These are phyloP conservation scores for Penicillium taxi DNA, from an alignment of 495 filamentous ascomycete genomes.

Conservation along the genomic window DNA sequence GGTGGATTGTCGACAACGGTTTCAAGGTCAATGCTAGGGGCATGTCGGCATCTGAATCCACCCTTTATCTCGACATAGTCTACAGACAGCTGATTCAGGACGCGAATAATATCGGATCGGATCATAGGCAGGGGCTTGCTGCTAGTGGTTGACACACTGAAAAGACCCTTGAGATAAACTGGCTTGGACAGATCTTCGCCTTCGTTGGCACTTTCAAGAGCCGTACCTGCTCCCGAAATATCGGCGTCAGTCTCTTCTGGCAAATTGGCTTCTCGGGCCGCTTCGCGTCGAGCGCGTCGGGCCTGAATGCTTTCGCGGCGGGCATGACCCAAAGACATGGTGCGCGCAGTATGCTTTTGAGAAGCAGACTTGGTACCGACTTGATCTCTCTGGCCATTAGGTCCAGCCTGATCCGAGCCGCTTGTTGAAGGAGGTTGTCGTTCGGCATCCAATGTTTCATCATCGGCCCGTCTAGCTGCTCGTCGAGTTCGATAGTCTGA, in stretches of 20 bases:
- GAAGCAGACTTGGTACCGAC: conserved; percentile 18
- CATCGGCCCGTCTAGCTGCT: conserved; percentile 47
- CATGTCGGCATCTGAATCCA: conserved; percentile 82
- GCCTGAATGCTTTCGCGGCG: conserved; percentile 86
- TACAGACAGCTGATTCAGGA: conserved; percentile 79
- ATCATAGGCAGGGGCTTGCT: conserved; percentile 81
- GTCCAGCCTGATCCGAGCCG: conserved; percentile 64
- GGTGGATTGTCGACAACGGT: conserved; percentile 54
- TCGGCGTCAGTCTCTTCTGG: conserved; percentile 70
- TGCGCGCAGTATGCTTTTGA: conserved; percentile 52
- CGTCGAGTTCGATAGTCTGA: conserved; percentile 63
- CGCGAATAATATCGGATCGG: conserved; percentile 83
- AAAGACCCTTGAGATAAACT: conserved; percentile 93
- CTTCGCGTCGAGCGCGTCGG: conserved; percentile 59
- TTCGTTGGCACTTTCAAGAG: conserved; percentile 47
- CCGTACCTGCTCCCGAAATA: conserved; percentile 39
- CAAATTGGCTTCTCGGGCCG: conserved; percentile 60
- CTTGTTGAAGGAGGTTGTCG: conserved; percentile 63
- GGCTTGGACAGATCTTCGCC: conserved; percentile 64
- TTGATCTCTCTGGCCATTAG: conserved; percentile 37
- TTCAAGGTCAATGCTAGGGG: conserved; percentile 81
- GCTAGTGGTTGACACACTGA: conserved; percentile 95
- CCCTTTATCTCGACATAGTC: conserved; percentile 87
- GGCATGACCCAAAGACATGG: conserved; percentile 86
- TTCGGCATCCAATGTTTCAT: conserved; percentile 44